A percentile compares a stretch with the other conserved stretches of the same genome.
phyloP scores from a whole-genome alignment of 2,329 filamentous ascomycete species.

The Colletotrichum theobromicola region DNA sequence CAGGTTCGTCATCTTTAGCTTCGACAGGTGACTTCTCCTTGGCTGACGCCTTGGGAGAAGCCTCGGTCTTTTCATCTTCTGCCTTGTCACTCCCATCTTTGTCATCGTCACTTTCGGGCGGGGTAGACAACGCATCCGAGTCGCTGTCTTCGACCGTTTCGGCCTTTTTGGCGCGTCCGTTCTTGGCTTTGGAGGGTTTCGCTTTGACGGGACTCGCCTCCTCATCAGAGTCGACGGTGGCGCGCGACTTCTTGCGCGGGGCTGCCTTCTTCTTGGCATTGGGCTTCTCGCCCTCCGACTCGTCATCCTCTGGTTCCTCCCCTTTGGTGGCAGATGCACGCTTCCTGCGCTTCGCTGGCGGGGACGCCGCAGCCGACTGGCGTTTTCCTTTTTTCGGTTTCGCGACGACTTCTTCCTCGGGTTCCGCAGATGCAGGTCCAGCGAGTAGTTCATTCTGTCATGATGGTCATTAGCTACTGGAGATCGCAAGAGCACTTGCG shows the following conservation, averaged over 20 bases:
- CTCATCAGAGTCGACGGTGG: conserved; percentile 32
- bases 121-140: conserved; percentile 7
- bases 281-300: conserved; percentile 26
- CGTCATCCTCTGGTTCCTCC: conserved; percentile 26
- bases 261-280: conserved; percentile 28
- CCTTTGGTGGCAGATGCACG: conserved; percentile 37
- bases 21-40: not conserved
- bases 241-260: conserved; percentile 29
- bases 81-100: conserved; percentile 19
- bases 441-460: not conserved
- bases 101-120: conserved; percentile 24
- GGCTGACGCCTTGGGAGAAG: not conserved
- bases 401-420: conserved; percentile 5
- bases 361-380: conserved; percentile 37
- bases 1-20: not conserved
- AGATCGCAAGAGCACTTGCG: not conserved
- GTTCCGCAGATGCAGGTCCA: not conserved
- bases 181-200: conserved; percentile 21
- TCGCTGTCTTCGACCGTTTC: conserved; percentile 8
- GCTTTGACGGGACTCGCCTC: conserved; percentile 27
- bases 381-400: conserved; percentile 38
- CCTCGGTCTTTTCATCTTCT: conserved; percentile 22
- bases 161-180: not conserved
- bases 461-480: not conserved
- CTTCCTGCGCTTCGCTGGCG: conserved; percentile 45